Conservation (phyloP, 306 rosid species). For the Rubus idaeus region DNA sequence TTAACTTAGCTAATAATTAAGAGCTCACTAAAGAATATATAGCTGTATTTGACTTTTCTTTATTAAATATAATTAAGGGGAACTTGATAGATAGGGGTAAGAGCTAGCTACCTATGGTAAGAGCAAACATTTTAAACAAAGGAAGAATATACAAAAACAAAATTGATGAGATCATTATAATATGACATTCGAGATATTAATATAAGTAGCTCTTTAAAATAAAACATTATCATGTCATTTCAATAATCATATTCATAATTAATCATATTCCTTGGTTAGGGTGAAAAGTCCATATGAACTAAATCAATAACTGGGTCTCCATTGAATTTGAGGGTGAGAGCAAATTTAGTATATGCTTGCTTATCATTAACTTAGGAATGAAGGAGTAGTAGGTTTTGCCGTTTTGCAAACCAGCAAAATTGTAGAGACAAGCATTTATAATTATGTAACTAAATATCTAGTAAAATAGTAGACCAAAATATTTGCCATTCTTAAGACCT, state of each 20-base stretch:
- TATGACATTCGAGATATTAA: neutral
- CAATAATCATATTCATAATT: conserved; percentile 3
- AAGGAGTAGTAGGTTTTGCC: neutral
- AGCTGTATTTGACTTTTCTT: conserved; percentile 27
- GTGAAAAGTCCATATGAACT: conserved; percentile 19
- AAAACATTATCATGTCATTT: conserved; percentile 1
- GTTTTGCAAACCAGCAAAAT: neutral
- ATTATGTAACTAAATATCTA: too few relatives aligned
- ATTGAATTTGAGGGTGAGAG: conserved; percentile 1
- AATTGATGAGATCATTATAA: conserved; percentile 23
- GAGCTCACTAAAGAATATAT: neutral
- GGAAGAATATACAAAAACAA: neutral
- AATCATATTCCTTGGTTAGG: conserved; percentile 1
- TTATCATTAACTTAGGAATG: neutral
- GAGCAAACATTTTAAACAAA: neutral
- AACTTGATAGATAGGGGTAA: conserved; percentile 19
- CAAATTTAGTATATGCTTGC: conserved; percentile 2
- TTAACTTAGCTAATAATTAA: neutral
- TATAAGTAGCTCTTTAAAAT: conserved; percentile 5
- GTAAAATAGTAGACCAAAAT: too few relatives aligned
- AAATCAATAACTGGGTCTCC: conserved; percentile 1
- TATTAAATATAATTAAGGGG: neutral
- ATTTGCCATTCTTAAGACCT: neutral
- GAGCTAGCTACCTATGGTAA: neutral
- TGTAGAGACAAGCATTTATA: too few relatives aligned